A percentile compares a stretch with the other conserved stretches of the same genome.
These are phyloP conservation scores for Keithomyces neogunnii DNA, from an alignment of 2,329 filamentous ascomycete species.

Conservation along the genomic window DNA sequence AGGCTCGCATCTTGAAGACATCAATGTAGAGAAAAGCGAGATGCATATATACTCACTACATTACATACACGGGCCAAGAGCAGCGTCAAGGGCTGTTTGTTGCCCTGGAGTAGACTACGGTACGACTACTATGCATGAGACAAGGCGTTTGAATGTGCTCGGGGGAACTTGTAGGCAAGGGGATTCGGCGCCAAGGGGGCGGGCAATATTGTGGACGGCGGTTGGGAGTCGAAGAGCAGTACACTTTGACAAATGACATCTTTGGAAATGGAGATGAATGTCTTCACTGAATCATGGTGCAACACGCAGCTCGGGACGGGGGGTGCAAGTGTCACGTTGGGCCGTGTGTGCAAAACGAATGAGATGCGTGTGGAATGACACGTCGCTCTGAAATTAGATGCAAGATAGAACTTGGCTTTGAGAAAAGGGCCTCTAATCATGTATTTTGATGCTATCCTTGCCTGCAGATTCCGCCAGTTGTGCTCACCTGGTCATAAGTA, in stretches of 20 bases:
- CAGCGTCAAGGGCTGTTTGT: not conserved
- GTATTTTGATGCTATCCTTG: no score
- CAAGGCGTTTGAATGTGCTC: conserved; percentile 2
- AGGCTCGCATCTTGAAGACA: conserved; percentile 27
- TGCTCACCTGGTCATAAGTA: no score
- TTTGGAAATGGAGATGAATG: not conserved
- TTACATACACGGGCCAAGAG: not conserved
- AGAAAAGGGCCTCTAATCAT: no score
- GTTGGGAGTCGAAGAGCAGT: not conserved
- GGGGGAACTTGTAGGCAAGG: not conserved
- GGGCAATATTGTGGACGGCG: not conserved
- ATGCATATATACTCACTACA: not conserved
- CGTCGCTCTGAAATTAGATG: no score
- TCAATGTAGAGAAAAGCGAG: conserved; percentile 15
- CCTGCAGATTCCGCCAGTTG: no score
- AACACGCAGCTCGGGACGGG: no score
- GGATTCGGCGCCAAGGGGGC: not conserved
- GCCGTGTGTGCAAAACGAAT: no score
- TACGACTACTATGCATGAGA: conserved; percentile 1
- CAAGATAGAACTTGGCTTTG: no score
- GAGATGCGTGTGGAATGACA: no score
- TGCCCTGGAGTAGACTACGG: not conserved
- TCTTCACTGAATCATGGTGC: no score
- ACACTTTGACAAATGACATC: not conserved
- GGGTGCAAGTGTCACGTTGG: no score